Conservation (phyloP, 345 rosid genomes). For the Anastatica hierochuntica region DNA sequence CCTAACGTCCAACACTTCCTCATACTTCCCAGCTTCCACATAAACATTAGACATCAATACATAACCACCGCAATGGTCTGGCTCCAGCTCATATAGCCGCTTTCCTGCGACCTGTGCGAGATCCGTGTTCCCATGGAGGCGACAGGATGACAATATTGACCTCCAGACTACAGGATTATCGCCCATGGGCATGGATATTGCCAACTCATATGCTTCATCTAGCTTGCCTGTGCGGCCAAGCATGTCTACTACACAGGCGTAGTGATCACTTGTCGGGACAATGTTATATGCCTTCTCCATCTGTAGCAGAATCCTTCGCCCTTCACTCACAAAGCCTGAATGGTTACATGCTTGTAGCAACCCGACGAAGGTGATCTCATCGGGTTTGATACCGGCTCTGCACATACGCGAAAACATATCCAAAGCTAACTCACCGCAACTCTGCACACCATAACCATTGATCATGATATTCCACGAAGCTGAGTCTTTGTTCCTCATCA, state of each 20-base stretch:
- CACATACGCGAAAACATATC: constrained; percentile 41
- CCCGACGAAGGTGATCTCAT: constrained; percentile 51
- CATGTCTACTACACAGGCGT: constrained; percentile 59
- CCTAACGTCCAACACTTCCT: constrained; percentile 38
- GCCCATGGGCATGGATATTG: constrained; percentile 31
- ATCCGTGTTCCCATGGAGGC: constrained; percentile 32
- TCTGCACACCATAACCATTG: constrained; percentile 49
- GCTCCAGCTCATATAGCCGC: constrained; percentile 32
- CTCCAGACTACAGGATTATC: constrained; percentile 50
- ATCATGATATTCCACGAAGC: constrained; percentile 67
- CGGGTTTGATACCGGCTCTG: constrained; percentile 29
- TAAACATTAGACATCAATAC: constrained; percentile 38
- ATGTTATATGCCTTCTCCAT: constrained; percentile 39
- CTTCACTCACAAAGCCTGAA: constrained; percentile 44
- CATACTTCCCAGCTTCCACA: constrained; percentile 32
- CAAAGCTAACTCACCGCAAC: constrained; percentile 42
- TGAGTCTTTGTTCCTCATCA: constrained; percentile 34
- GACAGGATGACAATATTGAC: constrained; percentile 44
- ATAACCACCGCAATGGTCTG: constrained; percentile 38
- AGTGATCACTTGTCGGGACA: constrained; percentile 52
- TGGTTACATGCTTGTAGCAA: constrained; percentile 57
- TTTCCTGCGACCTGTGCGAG: constrained; percentile 32
- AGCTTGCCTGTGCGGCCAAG: constrained; percentile 56
- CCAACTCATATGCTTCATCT: constrained; percentile 50
- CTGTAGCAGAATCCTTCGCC: constrained; percentile 26